phyloP scores from a whole-genome alignment of 2,329 filamentous ascomycete genomes.

The Ceratocystis variospora region DNA sequence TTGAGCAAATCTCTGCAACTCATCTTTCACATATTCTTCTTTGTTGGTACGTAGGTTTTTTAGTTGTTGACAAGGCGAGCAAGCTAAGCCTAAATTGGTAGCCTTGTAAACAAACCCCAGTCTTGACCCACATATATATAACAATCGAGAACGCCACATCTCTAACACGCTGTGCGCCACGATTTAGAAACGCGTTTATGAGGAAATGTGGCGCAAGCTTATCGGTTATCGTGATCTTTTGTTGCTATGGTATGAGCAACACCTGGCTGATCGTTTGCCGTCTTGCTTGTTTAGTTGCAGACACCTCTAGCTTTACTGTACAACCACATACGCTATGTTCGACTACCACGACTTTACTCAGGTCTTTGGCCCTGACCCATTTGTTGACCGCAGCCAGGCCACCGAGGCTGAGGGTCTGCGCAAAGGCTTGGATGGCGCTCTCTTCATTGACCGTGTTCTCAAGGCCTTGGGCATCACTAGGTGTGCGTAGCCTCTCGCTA shows the following conservation, averaged over 20 bases:
- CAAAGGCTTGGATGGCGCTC: constrained; percentile 50
- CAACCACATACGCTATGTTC: constrained; percentile 33
- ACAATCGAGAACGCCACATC: not conserved
- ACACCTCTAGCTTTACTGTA: not conserved
- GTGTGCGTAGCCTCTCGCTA: constrained; percentile 28
- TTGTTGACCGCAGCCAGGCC: constrained; percentile 43
- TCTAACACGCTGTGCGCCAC: not conserved
- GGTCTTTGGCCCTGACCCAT: constrained; percentile 49
- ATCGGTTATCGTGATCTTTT: not conserved
- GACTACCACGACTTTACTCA: constrained; percentile 53
- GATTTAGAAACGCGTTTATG: not conserved
- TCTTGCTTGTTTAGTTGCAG: not conserved
- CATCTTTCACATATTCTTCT: not conserved
- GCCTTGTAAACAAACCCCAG: constrained; percentile 13
- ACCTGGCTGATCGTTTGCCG: not conserved
- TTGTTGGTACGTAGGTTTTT: not conserved
- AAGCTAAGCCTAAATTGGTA: constrained; percentile 14
- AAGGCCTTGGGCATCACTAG: constrained; percentile 54
- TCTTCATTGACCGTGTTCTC: constrained; percentile 71
- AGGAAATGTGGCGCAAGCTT: constrained; percentile 14
- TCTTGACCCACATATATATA: constrained; percentile 3
- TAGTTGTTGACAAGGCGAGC: constrained; percentile 1
- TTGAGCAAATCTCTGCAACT: not conserved
- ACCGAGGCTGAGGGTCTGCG: constrained; percentile 53
- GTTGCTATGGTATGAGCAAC: not conserved